A percentile compares a stretch with the other conserved stretches of the same genome.
Evolutionary conservation across 805 yeast species (phyloP).

Genomic region (Clavispora asparagi): DNA sequence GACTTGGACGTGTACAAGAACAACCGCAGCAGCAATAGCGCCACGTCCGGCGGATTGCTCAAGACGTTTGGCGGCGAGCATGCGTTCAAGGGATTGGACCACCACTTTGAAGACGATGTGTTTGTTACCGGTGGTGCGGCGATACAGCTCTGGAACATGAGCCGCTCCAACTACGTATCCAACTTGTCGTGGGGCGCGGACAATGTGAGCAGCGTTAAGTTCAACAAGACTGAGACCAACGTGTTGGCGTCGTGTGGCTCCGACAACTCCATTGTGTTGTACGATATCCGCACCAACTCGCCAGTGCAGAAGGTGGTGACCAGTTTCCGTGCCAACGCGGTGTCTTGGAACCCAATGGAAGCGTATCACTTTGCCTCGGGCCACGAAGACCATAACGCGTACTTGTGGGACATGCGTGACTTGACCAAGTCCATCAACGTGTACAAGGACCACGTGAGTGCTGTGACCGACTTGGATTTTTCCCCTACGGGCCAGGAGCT

Average conservation of each 20-base stretch:
- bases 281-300: constrained; percentile 84
- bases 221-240: constrained; percentile 86
- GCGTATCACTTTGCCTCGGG: constrained; percentile 91
- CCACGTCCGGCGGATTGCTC: constrained; percentile 48
- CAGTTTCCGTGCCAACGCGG: constrained; percentile 73
- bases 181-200: constrained; percentile 96
- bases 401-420: constrained; percentile 95
- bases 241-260: constrained; percentile 79
- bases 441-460: constrained; percentile 92
- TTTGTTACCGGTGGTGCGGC: constrained; percentile 92
- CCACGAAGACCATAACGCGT: constrained; percentile 90
- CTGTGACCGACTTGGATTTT: constrained; percentile 91
- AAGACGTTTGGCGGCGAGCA: constrained; percentile 82
- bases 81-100: constrained; percentile 81
- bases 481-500: constrained; percentile 96
- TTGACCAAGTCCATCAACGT: constrained; percentile 76
- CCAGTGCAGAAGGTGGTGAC: constrained; percentile 91
- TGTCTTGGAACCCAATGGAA: constrained; percentile 98
- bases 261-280: constrained; percentile 85
- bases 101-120: constrained; percentile 63
- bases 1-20: constrained; percentile 27
- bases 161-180: constrained; percentile 70
- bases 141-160: constrained; percentile 89
- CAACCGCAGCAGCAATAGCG: constrained; percentile 18
- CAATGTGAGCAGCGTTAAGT: constrained; percentile 73